Conservation (phyloP, 257 asterid species). For the Nicotiana otophora region DNA sequence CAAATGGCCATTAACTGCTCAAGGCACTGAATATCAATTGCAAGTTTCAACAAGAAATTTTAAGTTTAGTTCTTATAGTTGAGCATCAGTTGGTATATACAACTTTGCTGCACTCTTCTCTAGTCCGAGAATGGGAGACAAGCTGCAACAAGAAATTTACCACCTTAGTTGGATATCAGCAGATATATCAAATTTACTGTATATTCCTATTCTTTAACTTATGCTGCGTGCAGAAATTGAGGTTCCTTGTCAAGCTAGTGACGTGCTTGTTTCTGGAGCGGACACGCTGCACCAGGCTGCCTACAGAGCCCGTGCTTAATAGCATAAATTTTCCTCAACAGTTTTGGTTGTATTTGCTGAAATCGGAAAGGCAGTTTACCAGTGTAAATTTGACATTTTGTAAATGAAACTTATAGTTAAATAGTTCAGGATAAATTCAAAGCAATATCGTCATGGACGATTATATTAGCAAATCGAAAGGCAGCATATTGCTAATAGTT, state of each 20-base stretch:
- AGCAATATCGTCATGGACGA: background rate
- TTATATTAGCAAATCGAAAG: background rate
- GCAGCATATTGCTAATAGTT: background rate
- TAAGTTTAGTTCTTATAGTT: background rate
- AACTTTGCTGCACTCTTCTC: background rate
- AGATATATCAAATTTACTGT: background rate
- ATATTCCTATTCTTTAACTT: background rate
- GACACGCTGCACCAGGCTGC: background rate
- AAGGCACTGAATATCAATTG: background rate
- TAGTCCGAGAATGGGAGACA: background rate
- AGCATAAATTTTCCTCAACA: background rate
- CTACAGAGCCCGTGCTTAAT: background rate
- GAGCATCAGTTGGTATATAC: background rate
- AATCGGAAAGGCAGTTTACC: background rate
- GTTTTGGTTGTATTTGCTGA: background rate
- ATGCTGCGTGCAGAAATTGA: background rate
- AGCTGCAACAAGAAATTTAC: background rate
- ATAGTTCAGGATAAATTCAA: background rate
- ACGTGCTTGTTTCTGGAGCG: background rate
- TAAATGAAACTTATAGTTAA: background rate
- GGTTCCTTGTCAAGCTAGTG: background rate
- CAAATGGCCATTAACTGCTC: conserved; percentile 11
- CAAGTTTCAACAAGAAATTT: background rate
- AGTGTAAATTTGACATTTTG: conserved; percentile 8
- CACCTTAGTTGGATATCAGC: background rate